Evolutionary conservation across 2,329 filamentous ascomycete species (phyloP).

Genomic region (Fusarium sp.): DNA sequence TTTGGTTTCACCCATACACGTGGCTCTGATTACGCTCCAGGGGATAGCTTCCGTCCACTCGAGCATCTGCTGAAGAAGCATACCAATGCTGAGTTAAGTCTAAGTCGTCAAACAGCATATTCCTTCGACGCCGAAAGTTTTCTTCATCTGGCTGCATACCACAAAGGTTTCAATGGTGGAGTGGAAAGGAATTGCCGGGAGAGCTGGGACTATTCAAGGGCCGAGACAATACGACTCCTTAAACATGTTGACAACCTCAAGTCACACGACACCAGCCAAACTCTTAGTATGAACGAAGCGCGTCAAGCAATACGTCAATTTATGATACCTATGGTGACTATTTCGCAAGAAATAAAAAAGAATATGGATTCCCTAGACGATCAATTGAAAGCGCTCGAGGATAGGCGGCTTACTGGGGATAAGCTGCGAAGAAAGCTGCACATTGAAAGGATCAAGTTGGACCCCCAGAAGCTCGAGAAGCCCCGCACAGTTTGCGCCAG

Average conservation of each 20-base stretch:
- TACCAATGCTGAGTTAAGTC: not conserved
- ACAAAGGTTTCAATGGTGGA: not conserved
- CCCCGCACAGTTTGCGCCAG: conserved; percentile 36
- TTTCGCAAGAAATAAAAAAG: conserved; percentile 18
- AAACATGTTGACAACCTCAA: conserved; percentile 1
- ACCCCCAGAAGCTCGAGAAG: not conserved
- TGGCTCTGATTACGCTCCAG: no score
- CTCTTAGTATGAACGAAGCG: conserved; percentile 31
- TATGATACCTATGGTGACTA: conserved; percentile 33
- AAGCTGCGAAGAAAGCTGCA: conserved; percentile 5
- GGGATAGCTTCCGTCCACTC: not conserved
- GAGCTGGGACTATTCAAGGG: conserved; percentile 39
- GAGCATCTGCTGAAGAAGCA: not conserved
- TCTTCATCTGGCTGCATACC: conserved; percentile 15
- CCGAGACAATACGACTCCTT: conserved; percentile 25
- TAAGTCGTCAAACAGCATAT: conserved; percentile 12
- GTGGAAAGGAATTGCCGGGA: conserved; percentile 9
- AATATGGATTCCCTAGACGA: conserved; percentile 15
- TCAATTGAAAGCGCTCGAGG: conserved; percentile 4
- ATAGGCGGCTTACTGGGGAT: not conserved
- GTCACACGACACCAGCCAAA: conserved; percentile 39
- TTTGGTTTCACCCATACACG: conserved; percentile 17
- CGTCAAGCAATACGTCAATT: conserved; percentile 20
- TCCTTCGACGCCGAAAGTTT: conserved; percentile 41
- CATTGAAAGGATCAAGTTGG: conserved; percentile 9